A percentile compares a stretch with the other conserved stretches of the same genome.
Conservation (phyloP, 2,329 filamentous ascomycete species). For the Trichocomaceae sp. region DNA sequence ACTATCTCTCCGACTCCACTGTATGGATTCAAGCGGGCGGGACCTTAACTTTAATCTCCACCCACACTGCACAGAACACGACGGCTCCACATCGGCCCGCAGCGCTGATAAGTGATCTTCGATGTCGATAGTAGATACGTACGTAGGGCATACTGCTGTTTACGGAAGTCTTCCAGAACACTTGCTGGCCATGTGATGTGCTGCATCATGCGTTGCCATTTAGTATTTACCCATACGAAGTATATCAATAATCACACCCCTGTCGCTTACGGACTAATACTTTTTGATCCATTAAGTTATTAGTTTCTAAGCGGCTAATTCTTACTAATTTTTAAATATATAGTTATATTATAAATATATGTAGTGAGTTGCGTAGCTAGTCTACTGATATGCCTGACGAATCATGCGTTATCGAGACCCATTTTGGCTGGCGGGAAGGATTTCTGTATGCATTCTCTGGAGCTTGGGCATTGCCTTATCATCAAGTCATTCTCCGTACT, state of each 20-base stretch:
- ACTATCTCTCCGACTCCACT: neutral
- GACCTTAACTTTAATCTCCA: neutral
- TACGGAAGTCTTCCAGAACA: slow-evolving; percentile 1
- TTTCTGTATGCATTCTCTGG: neutral
- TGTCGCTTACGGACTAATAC: neutral
- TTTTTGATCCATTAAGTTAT: neutral
- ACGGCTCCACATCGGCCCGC: neutral
- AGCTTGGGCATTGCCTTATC: neutral
- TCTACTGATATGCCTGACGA: neutral
- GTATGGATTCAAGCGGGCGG: neutral
- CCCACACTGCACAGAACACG: neutral
- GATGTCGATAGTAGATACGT: too few relatives aligned
- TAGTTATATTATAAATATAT: too few relatives aligned
- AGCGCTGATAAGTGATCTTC: neutral
- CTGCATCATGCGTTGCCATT: too few relatives aligned
- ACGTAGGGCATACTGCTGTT: neutral
- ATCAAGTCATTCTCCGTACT: neutral
- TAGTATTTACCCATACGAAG: neutral
- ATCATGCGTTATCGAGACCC: neutral
- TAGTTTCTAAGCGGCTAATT: neutral
- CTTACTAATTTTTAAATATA: neutral
- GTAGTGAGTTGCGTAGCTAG: neutral
- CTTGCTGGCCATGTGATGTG: neutral
- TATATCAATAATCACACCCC: neutral
- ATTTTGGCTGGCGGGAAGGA: neutral